These are phyloP conservation scores for Candida taoyuanica DNA, from an alignment of 805 yeast genomes.

Conservation along the genomic window DNA sequence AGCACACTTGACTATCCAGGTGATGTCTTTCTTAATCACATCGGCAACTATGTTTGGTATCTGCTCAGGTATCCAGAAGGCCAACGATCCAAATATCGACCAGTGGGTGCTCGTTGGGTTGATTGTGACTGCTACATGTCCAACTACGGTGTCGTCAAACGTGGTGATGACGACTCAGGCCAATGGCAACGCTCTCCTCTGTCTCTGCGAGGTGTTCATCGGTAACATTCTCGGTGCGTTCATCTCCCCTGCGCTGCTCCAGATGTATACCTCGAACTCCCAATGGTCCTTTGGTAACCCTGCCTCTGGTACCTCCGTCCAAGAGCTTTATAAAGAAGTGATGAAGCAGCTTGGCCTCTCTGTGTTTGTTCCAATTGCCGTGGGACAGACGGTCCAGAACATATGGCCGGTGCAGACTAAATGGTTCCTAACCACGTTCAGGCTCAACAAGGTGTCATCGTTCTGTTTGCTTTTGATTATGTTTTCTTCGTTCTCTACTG, in stretches of 20 bases:
- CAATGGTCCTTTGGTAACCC: slow-evolving; percentile 81
- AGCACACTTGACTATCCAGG: slow-evolving; percentile 68
- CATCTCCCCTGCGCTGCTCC: slow-evolving; percentile 79
- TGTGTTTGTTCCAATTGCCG: slow-evolving; percentile 78
- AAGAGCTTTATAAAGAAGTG: slow-evolving; percentile 61
- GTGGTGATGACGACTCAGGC: slow-evolving; percentile 90
- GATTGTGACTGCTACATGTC: slow-evolving; percentile 80
- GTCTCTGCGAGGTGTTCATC: slow-evolving; percentile 78
- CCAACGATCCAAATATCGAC: slow-evolving; percentile 56
- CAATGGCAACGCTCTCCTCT: slow-evolving; percentile 73
- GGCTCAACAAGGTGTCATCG: slow-evolving; percentile 68
- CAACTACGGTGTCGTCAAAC: slow-evolving; percentile 88
- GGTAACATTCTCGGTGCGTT: slow-evolving; percentile 87
- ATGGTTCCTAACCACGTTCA: slow-evolving; percentile 53
- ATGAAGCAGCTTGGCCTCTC: slow-evolving; percentile 86
- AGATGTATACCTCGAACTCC: slow-evolving; percentile 53
- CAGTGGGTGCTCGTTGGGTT: slow-evolving; percentile 79
- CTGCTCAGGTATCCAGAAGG: slow-evolving; percentile 57
- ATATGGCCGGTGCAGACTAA: slow-evolving; percentile 60
- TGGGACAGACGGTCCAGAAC: slow-evolving; percentile 82
- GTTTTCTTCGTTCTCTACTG: slow-evolving; percentile 80
- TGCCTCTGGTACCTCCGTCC: slow-evolving; percentile 48
- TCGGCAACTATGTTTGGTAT: slow-evolving; percentile 70
- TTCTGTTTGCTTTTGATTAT: slow-evolving; percentile 74
- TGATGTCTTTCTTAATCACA: slow-evolving; percentile 68